These are phyloP conservation scores for Pseudogymnoascus sp. DNA, from an alignment of 2,329 filamentous ascomycete species.

Conservation along the genomic window DNA sequence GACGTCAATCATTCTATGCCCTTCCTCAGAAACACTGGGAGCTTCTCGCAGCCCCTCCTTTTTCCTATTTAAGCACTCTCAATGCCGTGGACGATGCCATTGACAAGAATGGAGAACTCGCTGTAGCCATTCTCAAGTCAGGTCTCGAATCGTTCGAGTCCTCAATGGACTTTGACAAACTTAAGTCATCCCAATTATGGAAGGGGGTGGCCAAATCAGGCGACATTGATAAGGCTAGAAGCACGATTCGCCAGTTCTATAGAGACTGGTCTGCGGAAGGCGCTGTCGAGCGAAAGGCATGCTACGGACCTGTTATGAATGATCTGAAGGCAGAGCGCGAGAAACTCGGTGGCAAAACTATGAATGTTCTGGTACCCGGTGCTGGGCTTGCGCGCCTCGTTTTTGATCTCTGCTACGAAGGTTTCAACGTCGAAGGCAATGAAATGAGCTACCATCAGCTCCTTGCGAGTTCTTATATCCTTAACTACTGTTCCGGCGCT, in stretches of 20 bases:
- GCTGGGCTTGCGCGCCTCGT: constrained; percentile 83
- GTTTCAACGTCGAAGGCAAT: constrained; percentile 76
- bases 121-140: constrained; percentile 64
- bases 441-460: constrained; percentile 96
- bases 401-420: constrained; percentile 69
- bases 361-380: constrained; percentile 75
- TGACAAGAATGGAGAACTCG: constrained; percentile 75
- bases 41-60: constrained; percentile 70
- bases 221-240: constrained; percentile 85
- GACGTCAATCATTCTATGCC: constrained; percentile 88
- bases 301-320: constrained; percentile 64
- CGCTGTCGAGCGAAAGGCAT: constrained; percentile 60
- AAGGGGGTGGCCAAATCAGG: constrained; percentile 58
- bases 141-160: constrained; percentile 55
- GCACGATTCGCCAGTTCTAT: constrained; percentile 87
- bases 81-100: constrained; percentile 78
- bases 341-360: constrained; percentile 15
- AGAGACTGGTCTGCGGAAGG: constrained; percentile 88
- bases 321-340: constrained; percentile 48
- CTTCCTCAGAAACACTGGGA: constrained; percentile 77
- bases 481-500: constrained; percentile 55
- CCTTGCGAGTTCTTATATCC: constrained; percentile 70
- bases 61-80: constrained; percentile 73
- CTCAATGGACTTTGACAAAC: constrained; percentile 23
- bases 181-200: constrained; percentile 45